Evolutionary conservation across 1,139 yeast species (phyloP), one percentile per base, ranked within the genome.

Genomic region (Yamadazyma aaseri): DNA sequence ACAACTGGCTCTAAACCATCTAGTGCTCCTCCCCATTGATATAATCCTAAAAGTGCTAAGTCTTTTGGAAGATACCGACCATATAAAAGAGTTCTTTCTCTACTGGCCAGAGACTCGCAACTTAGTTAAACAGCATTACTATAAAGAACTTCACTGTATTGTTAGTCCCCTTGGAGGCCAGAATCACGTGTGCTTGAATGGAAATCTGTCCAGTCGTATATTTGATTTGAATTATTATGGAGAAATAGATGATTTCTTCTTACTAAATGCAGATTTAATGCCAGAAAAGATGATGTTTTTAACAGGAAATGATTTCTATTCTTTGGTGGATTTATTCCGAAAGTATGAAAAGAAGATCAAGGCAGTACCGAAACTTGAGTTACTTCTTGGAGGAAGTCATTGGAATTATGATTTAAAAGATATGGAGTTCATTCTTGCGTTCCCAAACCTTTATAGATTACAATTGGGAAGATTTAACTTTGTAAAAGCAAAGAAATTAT

Each of bases 271-370:
- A 1, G 62, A 59, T 31, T 47, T 65, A 13, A 45, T 44, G 9
- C 71, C 72, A 2, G 35, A 41, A 7, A 50, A 50, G 31, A 28
- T 61, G 12, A 40, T 60, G 13, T 42, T 65, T 20, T 43, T 58
- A n/a, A 53, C 63, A 15, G 65, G 67, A 11, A 58, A 60, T 12
- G 71, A 64, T 39, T 61, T 62, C 41, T 39, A 42, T 20, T 55
- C 65, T 3, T 41, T 65, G 38, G 53, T 47, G 23, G 46, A 47
- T 2, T 40, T 66, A 17, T 45, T 66, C 33, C 31, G 30, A 3
- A 45, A 48, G 17, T 56, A 50, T 33, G 33, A 50, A 16, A 34
- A 32, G 0, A 33, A 60, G 25, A 42, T 65, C 5, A 20, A 22
- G 2, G 29, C 44, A 12, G 42, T 51, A 1, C 36, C 36, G 4